Evolutionary conservation across 257 asterid species (phyloP).

Genomic region (Dorcoceras hygrometricum): DNA sequence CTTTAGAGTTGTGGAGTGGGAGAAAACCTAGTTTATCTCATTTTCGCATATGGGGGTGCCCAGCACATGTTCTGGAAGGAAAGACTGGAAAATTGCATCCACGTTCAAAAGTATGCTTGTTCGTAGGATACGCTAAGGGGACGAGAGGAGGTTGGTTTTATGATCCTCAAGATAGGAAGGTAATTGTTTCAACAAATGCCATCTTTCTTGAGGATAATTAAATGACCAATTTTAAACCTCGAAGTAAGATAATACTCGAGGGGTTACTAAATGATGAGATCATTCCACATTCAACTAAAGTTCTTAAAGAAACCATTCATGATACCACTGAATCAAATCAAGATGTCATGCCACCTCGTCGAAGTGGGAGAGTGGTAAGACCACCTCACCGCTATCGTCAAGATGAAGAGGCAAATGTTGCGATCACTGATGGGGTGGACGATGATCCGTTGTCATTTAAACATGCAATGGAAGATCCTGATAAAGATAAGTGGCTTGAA

Average conservation of each 20-base stretch:
- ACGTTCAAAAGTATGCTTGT: background rate
- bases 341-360: background rate
- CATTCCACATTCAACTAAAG: background rate
- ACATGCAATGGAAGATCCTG: no score
- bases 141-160: background rate
- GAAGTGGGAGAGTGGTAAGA: background rate
- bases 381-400: background rate
- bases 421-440: no score
- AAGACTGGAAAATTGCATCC: no score
- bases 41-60: slow-evolving; percentile 11
- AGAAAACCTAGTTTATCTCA: background rate
- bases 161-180: background rate
- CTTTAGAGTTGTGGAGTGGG: background rate
- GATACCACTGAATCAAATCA: background rate
- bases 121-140: background rate
- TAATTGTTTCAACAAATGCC: background rate
- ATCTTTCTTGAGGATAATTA: background rate
- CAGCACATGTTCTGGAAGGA: no score
- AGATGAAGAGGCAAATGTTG: background rate
- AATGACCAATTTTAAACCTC: background rate
- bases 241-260: background rate
- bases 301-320: background rate
- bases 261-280: background rate
- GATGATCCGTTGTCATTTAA: no score
- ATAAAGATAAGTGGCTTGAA: no score